Percentiles rank a stretch among this genome's conserved stretches.
These are phyloP conservation scores for Nematodospora valgi DNA, from an alignment of 805 yeast species.

Conservation along the genomic window DNA sequence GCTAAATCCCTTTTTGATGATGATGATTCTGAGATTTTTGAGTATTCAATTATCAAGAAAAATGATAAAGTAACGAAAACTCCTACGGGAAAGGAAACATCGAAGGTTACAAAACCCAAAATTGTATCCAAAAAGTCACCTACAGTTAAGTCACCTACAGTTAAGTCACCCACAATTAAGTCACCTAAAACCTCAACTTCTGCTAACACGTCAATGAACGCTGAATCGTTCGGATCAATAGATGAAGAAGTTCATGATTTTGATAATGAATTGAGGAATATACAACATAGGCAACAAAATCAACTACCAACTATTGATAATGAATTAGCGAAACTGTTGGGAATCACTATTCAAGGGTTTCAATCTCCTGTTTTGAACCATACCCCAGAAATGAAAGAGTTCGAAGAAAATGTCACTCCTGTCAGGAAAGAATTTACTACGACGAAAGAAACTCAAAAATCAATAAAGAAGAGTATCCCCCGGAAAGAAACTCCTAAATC, in stretches of 20 bases:
- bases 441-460: neutral
- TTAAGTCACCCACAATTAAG: neutral
- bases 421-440: neutral
- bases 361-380: conserved; percentile 7
- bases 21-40: conserved; percentile 2
- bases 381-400: neutral
- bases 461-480: neutral
- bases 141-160: conserved; percentile 1
- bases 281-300: conserved; percentile 12
- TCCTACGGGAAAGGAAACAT: neutral
- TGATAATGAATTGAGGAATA: conserved; percentile 18
- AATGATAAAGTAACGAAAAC: neutral
- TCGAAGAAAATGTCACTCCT: neutral
- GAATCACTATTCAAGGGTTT: conserved; percentile 20
- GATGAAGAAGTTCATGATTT: conserved; percentile 24
- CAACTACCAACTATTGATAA: conserved; percentile 1
- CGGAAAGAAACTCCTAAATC: neutral
- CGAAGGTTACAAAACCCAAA: conserved; percentile 2
- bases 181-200: conserved; percentile 1
- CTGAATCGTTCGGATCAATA: conserved; percentile 10
- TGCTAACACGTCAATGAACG: neutral
- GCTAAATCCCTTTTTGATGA: conserved; percentile 9
- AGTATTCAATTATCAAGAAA: neutral
- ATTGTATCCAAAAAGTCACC: conserved; percentile 3
- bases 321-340: conserved; percentile 35